Conservation (phyloP, 2,329 filamentous ascomycete species). For the Herpomyces periplanetae region DNA sequence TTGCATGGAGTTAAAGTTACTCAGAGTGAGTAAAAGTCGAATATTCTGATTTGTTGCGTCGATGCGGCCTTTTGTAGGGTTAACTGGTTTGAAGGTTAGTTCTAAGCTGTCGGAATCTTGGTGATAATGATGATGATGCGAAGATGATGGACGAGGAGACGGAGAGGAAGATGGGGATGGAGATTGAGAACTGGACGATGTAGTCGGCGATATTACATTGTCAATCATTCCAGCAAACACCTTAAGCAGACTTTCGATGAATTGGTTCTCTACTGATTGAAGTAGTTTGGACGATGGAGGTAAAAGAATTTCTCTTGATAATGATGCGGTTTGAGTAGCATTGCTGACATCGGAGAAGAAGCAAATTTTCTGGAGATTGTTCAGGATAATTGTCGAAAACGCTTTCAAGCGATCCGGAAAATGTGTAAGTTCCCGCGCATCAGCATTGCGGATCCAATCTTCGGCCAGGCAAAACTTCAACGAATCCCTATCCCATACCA, state of each 20-base stretch:
- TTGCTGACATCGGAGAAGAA: slow-evolving; percentile 57
- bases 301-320: slow-evolving; percentile 43
- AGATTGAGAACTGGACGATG: no score
- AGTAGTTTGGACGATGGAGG: slow-evolving; percentile 55
- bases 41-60: slow-evolving; percentile 21
- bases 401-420: slow-evolving; percentile 57
- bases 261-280: slow-evolving; percentile 61
- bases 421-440: slow-evolving; percentile 49
- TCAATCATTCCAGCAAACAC: slow-evolving; percentile 82
- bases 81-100: slow-evolving; percentile 11
- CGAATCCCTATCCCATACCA: slow-evolving; percentile 68
- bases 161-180: no score
- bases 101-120: slow-evolving; percentile 1
- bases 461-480: slow-evolving; percentile 72
- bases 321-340: slow-evolving; percentile 28
- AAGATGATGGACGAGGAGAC: no score
- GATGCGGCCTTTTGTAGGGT: slow-evolving; percentile 11
- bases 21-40: slow-evolving; percentile 67
- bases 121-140: not conserved
- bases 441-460: slow-evolving; percentile 53
- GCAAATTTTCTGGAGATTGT: slow-evolving; percentile 69
- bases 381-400: slow-evolving; percentile 43
- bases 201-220: slow-evolving; percentile 40
- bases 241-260: slow-evolving; percentile 74
- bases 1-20: slow-evolving; percentile 52